phyloP scores from a whole-genome alignment of 2,329 filamentous ascomycete genomes.

The Torrubiella hemipterigena region DNA sequence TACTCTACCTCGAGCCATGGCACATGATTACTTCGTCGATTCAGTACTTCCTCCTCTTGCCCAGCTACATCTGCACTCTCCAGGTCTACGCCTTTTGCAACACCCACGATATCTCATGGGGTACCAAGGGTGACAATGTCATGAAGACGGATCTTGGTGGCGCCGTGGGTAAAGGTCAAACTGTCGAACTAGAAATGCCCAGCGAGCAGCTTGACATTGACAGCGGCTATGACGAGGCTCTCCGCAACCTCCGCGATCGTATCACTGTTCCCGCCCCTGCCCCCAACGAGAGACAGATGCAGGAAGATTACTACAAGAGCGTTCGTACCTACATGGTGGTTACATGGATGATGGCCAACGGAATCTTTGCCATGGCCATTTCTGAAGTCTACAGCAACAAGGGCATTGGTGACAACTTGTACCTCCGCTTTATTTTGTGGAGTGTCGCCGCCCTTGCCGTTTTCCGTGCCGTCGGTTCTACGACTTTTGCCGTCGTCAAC shows the following conservation, averaged over 20 bases:
- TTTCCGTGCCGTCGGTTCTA: conserved; percentile 75
- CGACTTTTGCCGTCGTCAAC: conserved; percentile 75
- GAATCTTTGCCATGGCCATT: conserved; percentile 84
- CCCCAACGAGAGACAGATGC: conserved; percentile 65
- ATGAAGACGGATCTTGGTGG: conserved; percentile 85
- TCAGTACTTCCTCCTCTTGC: conserved; percentile 89
- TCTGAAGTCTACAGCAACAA: conserved; percentile 69
- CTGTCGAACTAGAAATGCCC: conserved; percentile 94
- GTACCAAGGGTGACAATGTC: conserved; percentile 96
- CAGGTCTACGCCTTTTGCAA: conserved; percentile 99
- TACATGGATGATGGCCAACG: conserved; percentile 86
- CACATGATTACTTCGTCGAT: conserved; percentile 90
- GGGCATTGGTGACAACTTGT: conserved; percentile 70
- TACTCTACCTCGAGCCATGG: conserved; percentile 96
- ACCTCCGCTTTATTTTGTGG: conserved; percentile 91
- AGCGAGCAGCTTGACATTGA: conserved; percentile 97
- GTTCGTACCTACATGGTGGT: conserved; percentile 98
- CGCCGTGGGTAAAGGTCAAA: conserved; percentile 65
- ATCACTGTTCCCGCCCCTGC: conserved; percentile 61
- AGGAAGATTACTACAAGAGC: conserved; percentile 97
- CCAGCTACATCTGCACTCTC: conserved; percentile 89
- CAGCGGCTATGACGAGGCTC: conserved; percentile 89
- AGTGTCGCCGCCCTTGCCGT: conserved; percentile 73
- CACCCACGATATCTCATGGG: conserved; percentile 97
- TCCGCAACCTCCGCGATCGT: conserved; percentile 88